Evolutionary conservation across 2,329 filamentous ascomycete species (phyloP).

Genomic region (Pseudogymnoascus sp.): DNA sequence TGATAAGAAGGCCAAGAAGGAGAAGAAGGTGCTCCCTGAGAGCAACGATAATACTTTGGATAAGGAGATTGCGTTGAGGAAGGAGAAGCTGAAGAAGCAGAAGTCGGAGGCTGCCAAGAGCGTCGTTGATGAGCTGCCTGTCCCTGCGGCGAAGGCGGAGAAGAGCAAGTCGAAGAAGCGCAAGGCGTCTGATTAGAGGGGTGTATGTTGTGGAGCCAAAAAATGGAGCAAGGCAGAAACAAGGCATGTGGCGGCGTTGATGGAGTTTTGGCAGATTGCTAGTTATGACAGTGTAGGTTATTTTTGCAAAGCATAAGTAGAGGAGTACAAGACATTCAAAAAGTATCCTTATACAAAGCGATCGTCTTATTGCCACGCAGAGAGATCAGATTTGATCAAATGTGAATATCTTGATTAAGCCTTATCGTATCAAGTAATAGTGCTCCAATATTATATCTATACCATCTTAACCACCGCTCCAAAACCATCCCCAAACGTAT

Average conservation of each 20-base stretch:
- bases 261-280: background rate
- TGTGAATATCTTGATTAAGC: background rate
- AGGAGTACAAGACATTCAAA: background rate
- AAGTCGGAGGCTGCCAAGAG: slow-evolving; percentile 26
- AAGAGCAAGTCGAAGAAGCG: slow-evolving; percentile 24
- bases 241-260: background rate
- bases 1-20: slow-evolving; percentile 29
- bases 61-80: slow-evolving; percentile 28
- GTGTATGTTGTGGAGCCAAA: background rate
- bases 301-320: background rate
- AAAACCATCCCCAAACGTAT: background rate
- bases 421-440: background rate
- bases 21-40: slow-evolving; percentile 27
- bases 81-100: slow-evolving; percentile 30
- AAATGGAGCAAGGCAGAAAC: background rate
- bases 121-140: slow-evolving; percentile 20
- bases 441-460: background rate
- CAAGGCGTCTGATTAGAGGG: slow-evolving; percentile 16
- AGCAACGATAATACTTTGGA: slow-evolving; percentile 29
- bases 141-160: slow-evolving; percentile 17
- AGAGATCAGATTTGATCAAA: background rate
- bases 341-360: background rate
- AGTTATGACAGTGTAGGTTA: slow-evolving; percentile 5
- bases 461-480: background rate
- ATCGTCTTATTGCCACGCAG: background rate